Conservation (phyloP, 2,329 filamentous ascomycete genomes). For the Arachnomyces sp. region DNA sequence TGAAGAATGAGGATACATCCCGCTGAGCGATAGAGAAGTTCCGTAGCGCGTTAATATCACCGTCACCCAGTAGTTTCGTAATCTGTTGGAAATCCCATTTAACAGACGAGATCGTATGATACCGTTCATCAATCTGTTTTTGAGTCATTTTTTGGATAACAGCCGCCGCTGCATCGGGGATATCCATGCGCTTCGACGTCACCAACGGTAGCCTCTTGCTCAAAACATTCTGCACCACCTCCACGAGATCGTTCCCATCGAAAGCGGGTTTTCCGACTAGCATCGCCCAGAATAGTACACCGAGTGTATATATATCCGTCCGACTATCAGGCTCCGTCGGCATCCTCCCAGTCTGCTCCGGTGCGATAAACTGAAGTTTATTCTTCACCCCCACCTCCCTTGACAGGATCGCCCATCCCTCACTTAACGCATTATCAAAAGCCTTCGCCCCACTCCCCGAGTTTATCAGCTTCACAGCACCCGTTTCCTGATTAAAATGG, state of each 20-base stretch:
- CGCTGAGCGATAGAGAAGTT: conserved; percentile 71
- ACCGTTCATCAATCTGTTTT: conserved; percentile 79
- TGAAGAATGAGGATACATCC: conserved; percentile 88
- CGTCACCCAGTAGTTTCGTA: conserved; percentile 65
- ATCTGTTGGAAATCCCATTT: conserved; percentile 72
- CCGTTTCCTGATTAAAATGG: conserved; percentile 67
- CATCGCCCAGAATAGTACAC: conserved; percentile 81
- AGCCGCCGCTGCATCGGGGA: conserved; percentile 72
- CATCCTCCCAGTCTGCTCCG: conserved; percentile 89
- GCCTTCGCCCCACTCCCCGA: conserved; percentile 81
- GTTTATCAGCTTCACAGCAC: conserved; percentile 69
- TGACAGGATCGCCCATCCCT: conserved; percentile 77
- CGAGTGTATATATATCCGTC: conserved; percentile 89
- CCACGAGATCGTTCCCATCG: conserved; percentile 69
- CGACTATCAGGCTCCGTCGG: conserved; percentile 84
- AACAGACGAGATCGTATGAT: conserved; percentile 80
- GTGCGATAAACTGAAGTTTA: conserved; percentile 85
- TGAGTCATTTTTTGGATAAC: conserved; percentile 90
- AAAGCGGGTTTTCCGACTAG: conserved; percentile 74
- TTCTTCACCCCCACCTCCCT: conserved; percentile 79
- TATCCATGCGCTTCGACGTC: conserved; percentile 68
- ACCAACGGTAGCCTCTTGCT: conserved; percentile 70
- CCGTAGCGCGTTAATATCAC: conserved; percentile 62
- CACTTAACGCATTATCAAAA: conserved; percentile 84
- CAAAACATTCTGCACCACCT: conserved; percentile 85